Evolutionary conservation across 2,329 filamentous ascomycete genomes (phyloP).

Genomic region (Macrophomina pseudophaseolina): DNA sequence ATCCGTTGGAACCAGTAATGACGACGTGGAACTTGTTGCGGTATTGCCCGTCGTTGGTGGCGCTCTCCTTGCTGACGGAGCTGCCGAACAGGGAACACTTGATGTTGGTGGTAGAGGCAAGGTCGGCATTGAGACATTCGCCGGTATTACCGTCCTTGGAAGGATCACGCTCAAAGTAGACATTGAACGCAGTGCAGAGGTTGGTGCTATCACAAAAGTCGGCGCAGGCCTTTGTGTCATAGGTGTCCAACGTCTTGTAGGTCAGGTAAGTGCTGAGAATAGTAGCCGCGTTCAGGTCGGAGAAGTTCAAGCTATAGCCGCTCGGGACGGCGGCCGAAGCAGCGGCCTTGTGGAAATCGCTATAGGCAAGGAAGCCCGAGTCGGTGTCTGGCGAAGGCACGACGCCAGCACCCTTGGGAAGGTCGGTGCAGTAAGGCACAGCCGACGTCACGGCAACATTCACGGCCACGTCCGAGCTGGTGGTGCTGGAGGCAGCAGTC

Average conservation of each 20-base stretch:
- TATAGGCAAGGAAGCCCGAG: neutral
- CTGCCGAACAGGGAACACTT: constrained; percentile 40
- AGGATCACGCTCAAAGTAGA: constrained; percentile 34
- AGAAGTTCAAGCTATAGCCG: constrained; percentile 26
- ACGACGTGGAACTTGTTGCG: constrained; percentile 32
- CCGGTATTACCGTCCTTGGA: constrained; percentile 22
- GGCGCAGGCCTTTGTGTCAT: constrained; percentile 29
- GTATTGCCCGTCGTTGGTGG: constrained; percentile 36
- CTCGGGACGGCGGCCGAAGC: neutral
- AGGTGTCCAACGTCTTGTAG: constrained; percentile 28
- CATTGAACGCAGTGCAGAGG: constrained; percentile 33
- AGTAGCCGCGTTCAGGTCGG: constrained; percentile 26
- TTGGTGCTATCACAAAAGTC: constrained; percentile 26
- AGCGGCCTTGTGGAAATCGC: neutral
- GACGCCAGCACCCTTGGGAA: constrained; percentile 7
- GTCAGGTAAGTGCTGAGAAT: constrained; percentile 29
- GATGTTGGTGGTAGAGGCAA: constrained; percentile 32
- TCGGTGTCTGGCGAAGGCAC: constrained; percentile 14
- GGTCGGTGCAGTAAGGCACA: neutral
- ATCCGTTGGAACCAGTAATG: constrained; percentile 33
- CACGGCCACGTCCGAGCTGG: neutral
- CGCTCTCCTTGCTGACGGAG: constrained; percentile 31
- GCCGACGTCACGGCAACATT: neutral
- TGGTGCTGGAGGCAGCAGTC: neutral
- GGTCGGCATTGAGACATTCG: constrained; percentile 30